Percentiles rank a stretch among this genome's conserved stretches.
Conservation (phyloP, 371 early-diverging fungal species). For the Globomyces sp. region DNA sequence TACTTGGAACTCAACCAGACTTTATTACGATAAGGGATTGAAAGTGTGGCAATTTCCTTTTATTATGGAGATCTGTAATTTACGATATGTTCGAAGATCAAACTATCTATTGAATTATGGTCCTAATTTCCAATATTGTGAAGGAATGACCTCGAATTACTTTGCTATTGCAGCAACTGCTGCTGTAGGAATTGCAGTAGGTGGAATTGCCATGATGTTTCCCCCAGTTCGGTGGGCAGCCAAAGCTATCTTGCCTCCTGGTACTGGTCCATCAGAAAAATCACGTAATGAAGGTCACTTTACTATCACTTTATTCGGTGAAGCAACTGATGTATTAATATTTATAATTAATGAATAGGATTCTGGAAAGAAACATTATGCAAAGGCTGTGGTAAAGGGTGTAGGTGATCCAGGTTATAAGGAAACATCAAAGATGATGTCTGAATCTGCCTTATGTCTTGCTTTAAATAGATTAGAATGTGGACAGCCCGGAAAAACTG, state of each 20-base stretch:
- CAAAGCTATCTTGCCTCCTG: constrained; percentile 19
- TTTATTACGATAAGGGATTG: constrained; percentile 18
- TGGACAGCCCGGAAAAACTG: constrained; percentile 10
- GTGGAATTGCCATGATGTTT: constrained; percentile 36
- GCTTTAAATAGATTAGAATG: constrained; percentile 24
- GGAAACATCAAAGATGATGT: constrained; percentile 50
- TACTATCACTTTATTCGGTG: constrained; percentile 44
- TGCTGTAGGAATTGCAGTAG: constrained; percentile 9
- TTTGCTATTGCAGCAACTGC: constrained; percentile 21
- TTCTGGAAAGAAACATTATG: constrained; percentile 24
- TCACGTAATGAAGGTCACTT: constrained; percentile 46
- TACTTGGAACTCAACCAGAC: constrained; percentile 2
- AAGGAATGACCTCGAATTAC: constrained; percentile 47
- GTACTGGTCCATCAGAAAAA: constrained; percentile 60
- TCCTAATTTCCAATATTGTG: constrained; percentile 42
- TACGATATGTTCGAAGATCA: constrained; percentile 38
- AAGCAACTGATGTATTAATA: constrained; percentile 32
- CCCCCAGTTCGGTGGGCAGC: constrained; percentile 33
- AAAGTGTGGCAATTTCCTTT: constrained; percentile 28
- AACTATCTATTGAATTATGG: constrained; percentile 39
- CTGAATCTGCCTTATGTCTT: constrained; percentile 40
- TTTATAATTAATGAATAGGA: constrained; percentile 16
- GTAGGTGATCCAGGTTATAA: constrained; percentile 72
- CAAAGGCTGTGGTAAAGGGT: constrained; percentile 55
- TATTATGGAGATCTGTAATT: constrained; percentile 34